Percentiles rank a stretch among this genome's conserved stretches.
phyloP scores from a whole-genome alignment of 352 stramenopile species.

The Bremia lactucae region DNA sequence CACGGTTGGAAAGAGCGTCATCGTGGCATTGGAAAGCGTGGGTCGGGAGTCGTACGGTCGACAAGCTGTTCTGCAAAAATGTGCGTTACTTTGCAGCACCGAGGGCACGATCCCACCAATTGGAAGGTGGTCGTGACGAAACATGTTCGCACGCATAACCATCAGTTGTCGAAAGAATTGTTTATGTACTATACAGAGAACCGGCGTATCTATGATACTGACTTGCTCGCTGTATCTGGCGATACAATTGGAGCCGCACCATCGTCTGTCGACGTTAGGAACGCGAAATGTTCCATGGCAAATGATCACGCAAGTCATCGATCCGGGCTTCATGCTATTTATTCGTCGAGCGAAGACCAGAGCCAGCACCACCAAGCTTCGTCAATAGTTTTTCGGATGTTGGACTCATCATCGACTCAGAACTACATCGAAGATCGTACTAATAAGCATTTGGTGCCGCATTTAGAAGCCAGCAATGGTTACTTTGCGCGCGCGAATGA shows the following conservation, averaged over 20 bases:
- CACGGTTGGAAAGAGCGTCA: conserved; percentile 70
- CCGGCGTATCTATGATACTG: conserved; percentile 63
- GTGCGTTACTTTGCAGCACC: conserved; percentile 62
- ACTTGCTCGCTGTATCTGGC: conserved; percentile 31
- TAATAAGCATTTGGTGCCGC: conserved; percentile 5
- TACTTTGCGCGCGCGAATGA: conserved; percentile 4
- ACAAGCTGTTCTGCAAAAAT: conserved; percentile 69
- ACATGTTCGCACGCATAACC: conserved; percentile 60
- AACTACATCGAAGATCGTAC: background rate
- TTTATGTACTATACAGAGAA: conserved; percentile 74
- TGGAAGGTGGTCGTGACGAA: conserved; percentile 75
- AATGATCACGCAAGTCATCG: conserved; percentile 15
- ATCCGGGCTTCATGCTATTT: conserved; percentile 8
- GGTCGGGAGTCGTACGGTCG: conserved; percentile 42
- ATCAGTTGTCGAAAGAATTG: conserved; percentile 59
- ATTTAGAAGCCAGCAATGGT: conserved; percentile 4
- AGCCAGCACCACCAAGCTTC: conserved; percentile 9
- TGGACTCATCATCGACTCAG: conserved; percentile 3
- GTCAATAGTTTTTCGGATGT: conserved; percentile 7
- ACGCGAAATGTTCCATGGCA: conserved; percentile 8
- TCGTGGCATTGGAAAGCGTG: conserved; percentile 54
- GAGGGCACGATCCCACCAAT: conserved; percentile 19
- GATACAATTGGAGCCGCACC: conserved; percentile 2
- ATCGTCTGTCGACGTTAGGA: conserved; percentile 2
- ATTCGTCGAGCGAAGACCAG: conserved; percentile 10